Evolutionary conservation across 78 protist species (phyloP), one percentile per base, ranked within the genome.

Genomic region (Dictyostelium brefeldianum): DNA sequence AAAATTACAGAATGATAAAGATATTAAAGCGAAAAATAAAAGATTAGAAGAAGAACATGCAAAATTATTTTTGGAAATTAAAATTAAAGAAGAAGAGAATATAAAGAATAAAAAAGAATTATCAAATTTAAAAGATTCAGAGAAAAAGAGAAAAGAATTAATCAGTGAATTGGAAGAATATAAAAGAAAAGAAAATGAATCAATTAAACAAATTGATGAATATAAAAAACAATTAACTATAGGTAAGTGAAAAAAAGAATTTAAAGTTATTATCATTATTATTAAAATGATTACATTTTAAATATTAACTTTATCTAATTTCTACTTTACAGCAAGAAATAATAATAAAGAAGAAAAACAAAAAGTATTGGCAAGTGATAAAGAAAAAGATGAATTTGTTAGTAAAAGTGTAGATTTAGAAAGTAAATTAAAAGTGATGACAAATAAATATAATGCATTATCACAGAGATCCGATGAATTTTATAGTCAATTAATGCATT

Each of bases 31-130:
- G 17, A 71, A 27, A 41, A 20, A 41, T 71, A 25, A 29, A 71
- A 71, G 53, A 71, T 71, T 25, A 18, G 78, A 71, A 43, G 57
- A 71, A 20, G 78, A 71, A 71, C 48, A 71, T 20, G 25, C 78
- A 43, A 71, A 71, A 43, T n/a, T 71, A 36, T 43, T 18, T n/a
- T 43, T 43, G 43, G 78, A 71, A 71, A 43, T 71, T 20, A 43
- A 31, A 41, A 43, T 18, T 1, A 41, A 20, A 17, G 25, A 71
- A 43, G 78, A 71, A 43, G 41, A 43, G 27, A 27, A 71, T 15
- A 17, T 10, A 18, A 71, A 71, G 29, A 41, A 41, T n/a, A 71
- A 41, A n/a, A 43, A 71, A 64, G 73, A 64, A 29, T 64, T 64
- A 64, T 11, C 46, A 29, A 64, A 62, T 62, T 62, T 62, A 62